Conservation (phyloP, 768 basidiomycete genomes). For the Mycena leptocephala region DNA sequence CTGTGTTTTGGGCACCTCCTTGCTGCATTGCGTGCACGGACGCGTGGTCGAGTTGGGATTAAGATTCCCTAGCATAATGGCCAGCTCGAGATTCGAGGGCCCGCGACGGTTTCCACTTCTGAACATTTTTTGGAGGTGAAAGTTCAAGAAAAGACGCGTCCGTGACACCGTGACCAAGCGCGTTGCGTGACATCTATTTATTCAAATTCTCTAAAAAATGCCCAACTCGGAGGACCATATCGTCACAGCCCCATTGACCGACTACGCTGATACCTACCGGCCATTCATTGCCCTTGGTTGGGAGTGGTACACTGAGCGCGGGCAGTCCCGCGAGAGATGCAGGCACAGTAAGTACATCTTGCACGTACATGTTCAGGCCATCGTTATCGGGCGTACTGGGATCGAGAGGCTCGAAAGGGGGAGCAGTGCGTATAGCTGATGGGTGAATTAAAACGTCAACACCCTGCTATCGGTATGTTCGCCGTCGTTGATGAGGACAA, state of each 20-base stretch:
- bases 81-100: conserved; percentile 17
- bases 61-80: conserved; percentile 12
- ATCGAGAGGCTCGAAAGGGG: conserved; percentile 59
- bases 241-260: conserved; percentile 90
- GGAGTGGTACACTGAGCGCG: conserved; percentile 79
- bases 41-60: conserved; percentile 19
- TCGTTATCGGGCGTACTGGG: no score
- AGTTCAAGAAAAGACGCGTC: background rate
- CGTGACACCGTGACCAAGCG: conserved; percentile 7
- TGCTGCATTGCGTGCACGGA: conserved; percentile 17
- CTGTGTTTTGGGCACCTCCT: conserved; percentile 18
- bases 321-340: conserved; percentile 94
- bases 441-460: conserved; percentile 92
- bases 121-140: background rate
- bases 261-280: conserved; percentile 89
- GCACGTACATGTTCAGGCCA: conserved; percentile 78
- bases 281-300: conserved; percentile 73
- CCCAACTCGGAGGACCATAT: conserved; percentile 71
- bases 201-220: conserved; percentile 55
- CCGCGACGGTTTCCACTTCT: background rate
- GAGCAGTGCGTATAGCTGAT: conserved; percentile 90
- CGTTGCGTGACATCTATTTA: conserved; percentile 1
- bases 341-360: conserved; percentile 94
- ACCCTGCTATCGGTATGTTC: conserved; percentile 38
- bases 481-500: conserved; percentile 45